Evolutionary conservation across 768 basidiomycete genomes (phyloP), one percentile per base, ranked within the genome.

Genomic region (Lactifluus piperatus): DNA sequence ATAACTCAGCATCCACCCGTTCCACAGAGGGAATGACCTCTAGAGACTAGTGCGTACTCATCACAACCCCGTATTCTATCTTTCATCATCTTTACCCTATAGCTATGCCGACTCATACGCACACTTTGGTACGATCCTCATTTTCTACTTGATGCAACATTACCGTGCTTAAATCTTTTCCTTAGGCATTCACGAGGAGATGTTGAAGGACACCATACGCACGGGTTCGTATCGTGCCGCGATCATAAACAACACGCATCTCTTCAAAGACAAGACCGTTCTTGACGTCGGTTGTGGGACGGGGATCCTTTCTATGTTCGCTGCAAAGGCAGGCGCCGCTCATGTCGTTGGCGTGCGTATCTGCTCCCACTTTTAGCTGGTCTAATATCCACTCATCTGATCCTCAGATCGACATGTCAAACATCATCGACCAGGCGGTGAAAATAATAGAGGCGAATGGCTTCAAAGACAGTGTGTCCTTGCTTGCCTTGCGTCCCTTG

Each of bases 221-320:
- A 99, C 97, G 46, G 85, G 92, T 34, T 91, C 94, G 44, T 99
- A 99, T 81, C 87, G 91, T 64, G 80, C 85, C 59, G 92, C 94
- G 62, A 98, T 99, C 78, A 74, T 94, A 71, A 87, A 94, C 78
- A 98, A 97, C 73, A 76, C 81, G 10, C 94, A 97, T 73, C 76
- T 99, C 46, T 99, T 99, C 85, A 88, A 92, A 74, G 94, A 82
- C 70, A 99, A 97, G 77, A 89, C 86, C 36, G 97, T 99, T 3
- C 80, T 99, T 52, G 97, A 99, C 71, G 97, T 99, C 64, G 97
- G 97, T 44, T 98, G 97, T 69, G 97, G 97, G 26, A 99, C 97
- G 10, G 97, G 97, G 52, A 98, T 98, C 63, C 77, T 98, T 49
- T 94, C 91, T 66, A 95, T 97, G 94, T 97, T 97, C 68, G 94